Evolutionary conservation across 75 land plant species (phyloP), one percentile per base, ranked within the genome.

Genomic region (Gnetum montanum): DNA sequence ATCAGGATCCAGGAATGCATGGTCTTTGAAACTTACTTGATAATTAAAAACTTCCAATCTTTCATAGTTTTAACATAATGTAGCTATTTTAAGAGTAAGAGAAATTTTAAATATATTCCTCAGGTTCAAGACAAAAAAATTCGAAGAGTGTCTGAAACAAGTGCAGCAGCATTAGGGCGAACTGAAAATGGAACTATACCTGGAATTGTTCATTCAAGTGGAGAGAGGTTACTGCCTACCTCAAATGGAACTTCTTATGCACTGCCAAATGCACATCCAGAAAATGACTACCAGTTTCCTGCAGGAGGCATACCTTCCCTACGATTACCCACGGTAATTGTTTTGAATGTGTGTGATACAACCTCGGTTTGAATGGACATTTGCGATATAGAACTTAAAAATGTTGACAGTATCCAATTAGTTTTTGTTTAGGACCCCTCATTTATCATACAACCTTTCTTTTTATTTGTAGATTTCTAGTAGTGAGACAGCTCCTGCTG

Each of bases 41-140:
- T n/a, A n/a, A n/a, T n/a, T n/a, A n/a, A n/a, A n/a, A n/a, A n/a
- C n/a, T n/a, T n/a, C n/a, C n/a, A n/a, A n/a, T n/a, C n/a, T n/a
- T n/a, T n/a, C n/a, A n/a, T n/a, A n/a, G n/a, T n/a, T n/a, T n/a
- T n/a, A n/a, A n/a, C n/a, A n/a, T n/a, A n/a, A n/a, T n/a, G n/a
- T n/a, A n/a, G n/a, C n/a, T n/a, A n/a, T n/a, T n/a, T n/a, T n/a
- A n/a, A n/a, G n/a, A n/a, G n/a, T n/a, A n/a, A n/a, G n/a, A n/a
- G n/a, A n/a, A n/a, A n/a, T n/a, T n/a, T n/a, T n/a, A n/a, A n/a
- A n/a, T n/a, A n/a, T n/a, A n/a, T n/a, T n/a, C n/a, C n/a, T 49
- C 98, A 90, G 96, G 90, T 86, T 43, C 75, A 85, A 57, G 96
- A 90, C 53, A 90, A 83, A 72, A 86, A 86, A 69, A 59, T 90